Base-by-base conservation (phyloP, 2,329 filamentous ascomycete species). In the Cordyceps sp. region DNA sequence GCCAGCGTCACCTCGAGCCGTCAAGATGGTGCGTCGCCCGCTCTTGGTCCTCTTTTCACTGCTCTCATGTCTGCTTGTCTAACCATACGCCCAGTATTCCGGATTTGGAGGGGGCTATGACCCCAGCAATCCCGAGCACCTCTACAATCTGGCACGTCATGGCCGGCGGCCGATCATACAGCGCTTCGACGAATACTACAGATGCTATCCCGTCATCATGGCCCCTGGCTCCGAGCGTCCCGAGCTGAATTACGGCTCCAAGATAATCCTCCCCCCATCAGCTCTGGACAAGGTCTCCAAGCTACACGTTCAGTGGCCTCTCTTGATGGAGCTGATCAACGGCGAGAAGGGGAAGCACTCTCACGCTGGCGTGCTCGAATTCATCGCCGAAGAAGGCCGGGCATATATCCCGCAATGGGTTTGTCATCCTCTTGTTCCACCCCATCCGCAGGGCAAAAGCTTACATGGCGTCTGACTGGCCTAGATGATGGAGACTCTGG, bases 161-260 rank as follows among this genome's bases (percentile, higher is more conserved):
- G 55, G 58, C 35, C 61, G 66, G 36, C 57, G 64, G 33, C 54
- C 64, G 53, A 46, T 64, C 58, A 44, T 62, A 33, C 80, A 84
- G 45, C 82, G 86, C 37, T 98, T 98, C 61, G 88, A 98, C 56
- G 90, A 98, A 57, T 96, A 93, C 62, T 96, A 94, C 59, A 78
- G 90, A 47, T 94, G 86, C 64, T 98, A 96, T 50, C 90, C 90
- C 27, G 71, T 94, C 46, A 76, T 78, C 45, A 96, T 98, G 86
- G 74, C 93, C 39, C 84, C 86, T 10, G 86, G 88, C 3, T 73
- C 83, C 24, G 86, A 94, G 47, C 73, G 90, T 42, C 79, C 82
- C 32, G 78, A 86, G 43, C 76, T 93, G 39, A 96, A 96, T 63
- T 86, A 90, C 51, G 90, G 90, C 43, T 92, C 88, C 57, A 98